These are phyloP conservation scores for Balansia obtecta DNA, from an alignment of 2,329 filamentous ascomycete genomes.

Conservation along the genomic window DNA sequence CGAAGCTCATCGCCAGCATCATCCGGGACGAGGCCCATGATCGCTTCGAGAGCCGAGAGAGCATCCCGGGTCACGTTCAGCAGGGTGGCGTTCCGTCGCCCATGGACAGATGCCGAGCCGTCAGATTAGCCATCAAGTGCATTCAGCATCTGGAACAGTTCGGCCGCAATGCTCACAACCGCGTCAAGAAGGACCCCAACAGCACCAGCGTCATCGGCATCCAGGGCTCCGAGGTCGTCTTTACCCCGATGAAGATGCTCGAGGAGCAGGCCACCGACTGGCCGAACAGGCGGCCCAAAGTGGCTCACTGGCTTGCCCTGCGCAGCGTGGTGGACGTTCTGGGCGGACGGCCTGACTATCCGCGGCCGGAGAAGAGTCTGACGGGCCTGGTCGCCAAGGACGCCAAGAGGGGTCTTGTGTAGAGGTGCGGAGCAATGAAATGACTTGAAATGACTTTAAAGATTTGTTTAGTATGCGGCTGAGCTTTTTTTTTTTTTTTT, in stretches of 20 bases:
- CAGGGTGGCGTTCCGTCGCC: conserved; percentile 86
- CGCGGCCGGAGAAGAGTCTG: conserved; percentile 35
- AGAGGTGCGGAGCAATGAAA: neutral
- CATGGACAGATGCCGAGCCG: conserved; percentile 90
- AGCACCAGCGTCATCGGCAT: conserved; percentile 82
- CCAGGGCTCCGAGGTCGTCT: conserved; percentile 79
- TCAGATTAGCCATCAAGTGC: conserved; percentile 85
- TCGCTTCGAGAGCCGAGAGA: conserved; percentile 83
- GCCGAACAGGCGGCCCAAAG: conserved; percentile 72
- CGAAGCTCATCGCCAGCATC: conserved; percentile 88
- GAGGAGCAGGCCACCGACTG: conserved; percentile 86
- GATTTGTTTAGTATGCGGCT: neutral
- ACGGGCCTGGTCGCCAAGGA: conserved; percentile 46
- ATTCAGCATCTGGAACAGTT: conserved; percentile 82
- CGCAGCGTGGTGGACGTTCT: conserved; percentile 76
- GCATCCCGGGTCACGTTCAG: conserved; percentile 87
- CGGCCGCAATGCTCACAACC: conserved; percentile 49
- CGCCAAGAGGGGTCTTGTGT: conserved; percentile 38
- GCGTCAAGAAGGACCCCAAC: conserved; percentile 61
- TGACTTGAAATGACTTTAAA: neutral
- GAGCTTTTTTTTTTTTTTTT: too few relatives aligned
- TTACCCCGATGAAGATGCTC: conserved; percentile 66
- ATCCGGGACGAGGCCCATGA: conserved; percentile 88
- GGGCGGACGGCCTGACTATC: conserved; percentile 53
- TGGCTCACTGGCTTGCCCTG: conserved; percentile 74